phyloP scores from a whole-genome alignment of 257 asterid genomes.

The Fraxinus anomala region DNA sequence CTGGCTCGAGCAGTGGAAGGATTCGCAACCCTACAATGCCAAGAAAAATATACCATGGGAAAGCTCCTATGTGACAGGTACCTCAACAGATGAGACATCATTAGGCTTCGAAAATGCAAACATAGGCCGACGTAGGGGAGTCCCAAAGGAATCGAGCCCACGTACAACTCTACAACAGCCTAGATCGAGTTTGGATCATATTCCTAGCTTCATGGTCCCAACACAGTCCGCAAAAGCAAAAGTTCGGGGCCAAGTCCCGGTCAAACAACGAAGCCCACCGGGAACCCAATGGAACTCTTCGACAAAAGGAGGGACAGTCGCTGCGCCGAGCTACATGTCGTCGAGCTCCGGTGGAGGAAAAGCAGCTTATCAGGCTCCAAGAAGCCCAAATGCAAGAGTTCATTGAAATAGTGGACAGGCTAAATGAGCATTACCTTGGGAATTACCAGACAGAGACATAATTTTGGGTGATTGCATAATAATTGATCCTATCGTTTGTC shows the following conservation, averaged over 20 bases:
- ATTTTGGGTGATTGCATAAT: constrained; percentile 39
- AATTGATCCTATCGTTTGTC: constrained; percentile 20
- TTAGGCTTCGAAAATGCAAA: constrained; percentile 22
- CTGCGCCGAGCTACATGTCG: constrained; percentile 48
- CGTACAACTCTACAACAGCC: constrained; percentile 33
- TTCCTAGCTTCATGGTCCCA: constrained; percentile 88
- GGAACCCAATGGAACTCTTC: constrained; percentile 58
- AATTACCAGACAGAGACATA: constrained; percentile 48
- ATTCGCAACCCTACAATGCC: constrained; percentile 60
- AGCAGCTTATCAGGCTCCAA: constrained; percentile 43
- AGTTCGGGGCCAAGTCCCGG: constrained; percentile 51
- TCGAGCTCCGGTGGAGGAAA: constrained; percentile 66
- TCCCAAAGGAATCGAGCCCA: constrained; percentile 48
- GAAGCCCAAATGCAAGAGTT: constrained; percentile 70
- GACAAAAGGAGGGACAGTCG: constrained; percentile 38
- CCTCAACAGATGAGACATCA: constrained; percentile 31
- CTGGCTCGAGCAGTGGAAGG: constrained; percentile 94
- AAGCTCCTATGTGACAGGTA: constrained; percentile 48
- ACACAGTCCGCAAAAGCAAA: constrained; percentile 89
- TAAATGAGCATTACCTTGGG: constrained; percentile 66
- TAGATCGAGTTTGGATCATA: constrained; percentile 24
- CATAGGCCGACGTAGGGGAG: constrained; percentile 39
- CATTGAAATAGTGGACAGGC: constrained; percentile 31
- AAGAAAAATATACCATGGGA: constrained; percentile 48
- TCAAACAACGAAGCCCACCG: constrained; percentile 45